These are phyloP conservation scores for Chaetomiaceae sp. DNA, from an alignment of 2,329 filamentous ascomycete species.

Conservation along the genomic window DNA sequence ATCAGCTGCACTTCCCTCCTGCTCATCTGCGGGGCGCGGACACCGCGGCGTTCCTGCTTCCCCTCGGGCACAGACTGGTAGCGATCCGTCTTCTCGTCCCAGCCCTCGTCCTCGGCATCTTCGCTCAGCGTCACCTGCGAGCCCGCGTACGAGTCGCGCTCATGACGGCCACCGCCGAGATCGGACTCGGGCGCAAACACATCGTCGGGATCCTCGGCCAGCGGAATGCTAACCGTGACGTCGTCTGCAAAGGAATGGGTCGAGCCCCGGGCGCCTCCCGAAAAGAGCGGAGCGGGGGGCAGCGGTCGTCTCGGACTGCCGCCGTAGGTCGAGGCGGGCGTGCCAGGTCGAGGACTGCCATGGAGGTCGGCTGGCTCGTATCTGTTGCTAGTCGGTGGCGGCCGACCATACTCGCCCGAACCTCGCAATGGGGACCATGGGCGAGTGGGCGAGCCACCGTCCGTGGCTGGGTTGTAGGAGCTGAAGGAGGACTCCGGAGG, in stretches of 20 bases:
- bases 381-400: slow-evolving; percentile 62
- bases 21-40: slow-evolving; percentile 79
- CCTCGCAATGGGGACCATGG: slow-evolving; percentile 54
- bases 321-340: slow-evolving; percentile 82
- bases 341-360: slow-evolving; percentile 83
- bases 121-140: slow-evolving; percentile 54
- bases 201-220: slow-evolving; percentile 60
- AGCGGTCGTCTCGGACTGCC: slow-evolving; percentile 82
- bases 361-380: slow-evolving; percentile 89
- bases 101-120: slow-evolving; percentile 23
- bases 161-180: slow-evolving; percentile 49
- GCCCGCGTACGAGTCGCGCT: slow-evolving; percentile 54
- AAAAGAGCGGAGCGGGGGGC: slow-evolving; percentile 83
- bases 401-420: slow-evolving; percentile 61
- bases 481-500: slow-evolving; percentile 61
- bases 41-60: slow-evolving; percentile 81
- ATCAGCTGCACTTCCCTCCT: slow-evolving; percentile 94
- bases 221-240: slow-evolving; percentile 66
- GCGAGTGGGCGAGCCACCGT: slow-evolving; percentile 47
- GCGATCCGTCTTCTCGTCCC: slow-evolving; percentile 62
- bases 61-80: slow-evolving; percentile 85
- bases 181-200: slow-evolving; percentile 62
- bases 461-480: slow-evolving; percentile 47
- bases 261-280: slow-evolving; percentile 42
- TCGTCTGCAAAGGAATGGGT: slow-evolving; percentile 54